Evolutionary conservation across 495 filamentous ascomycete genomes (phyloP).

Genomic region (Delitschia confertaspora): DNA sequence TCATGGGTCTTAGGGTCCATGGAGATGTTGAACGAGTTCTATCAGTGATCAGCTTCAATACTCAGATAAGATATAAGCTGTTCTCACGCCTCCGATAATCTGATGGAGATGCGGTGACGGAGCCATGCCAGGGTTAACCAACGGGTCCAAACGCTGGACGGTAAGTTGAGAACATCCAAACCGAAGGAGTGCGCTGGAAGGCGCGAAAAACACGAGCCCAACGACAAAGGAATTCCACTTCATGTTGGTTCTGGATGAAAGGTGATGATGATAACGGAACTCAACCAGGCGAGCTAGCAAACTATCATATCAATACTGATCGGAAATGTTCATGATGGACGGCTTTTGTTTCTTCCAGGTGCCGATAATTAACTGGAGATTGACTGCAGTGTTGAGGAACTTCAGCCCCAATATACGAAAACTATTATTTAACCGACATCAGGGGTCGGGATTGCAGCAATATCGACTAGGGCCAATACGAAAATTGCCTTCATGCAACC

Average conservation of each 20-base stretch:
- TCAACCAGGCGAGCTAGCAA: too few relatives aligned
- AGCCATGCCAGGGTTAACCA: constrained; percentile 24
- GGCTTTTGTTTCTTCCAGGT: too few relatives aligned
- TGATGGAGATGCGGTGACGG: constrained; percentile 29
- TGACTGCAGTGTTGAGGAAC: too few relatives aligned
- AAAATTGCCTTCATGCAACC: constrained; percentile 1
- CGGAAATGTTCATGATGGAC: too few relatives aligned
- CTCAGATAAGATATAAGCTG: constrained; percentile 20
- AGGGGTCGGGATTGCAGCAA: too few relatives aligned
- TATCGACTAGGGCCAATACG: constrained; percentile 7
- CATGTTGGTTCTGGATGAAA: constrained; percentile 8
- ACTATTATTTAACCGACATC: too few relatives aligned
- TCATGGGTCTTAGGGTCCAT: constrained; percentile 25
- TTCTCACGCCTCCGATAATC: constrained; percentile 26
- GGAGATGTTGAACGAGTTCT: constrained; percentile 27
- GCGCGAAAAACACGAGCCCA: constrained; percentile 12
- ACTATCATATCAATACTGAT: too few relatives aligned
- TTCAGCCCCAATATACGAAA: too few relatives aligned
- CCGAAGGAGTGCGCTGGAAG: constrained; percentile 30
- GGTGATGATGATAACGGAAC: too few relatives aligned
- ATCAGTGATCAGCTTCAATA: not conserved
- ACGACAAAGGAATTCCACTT: constrained; percentile 15
- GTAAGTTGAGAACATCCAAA: constrained; percentile 41
- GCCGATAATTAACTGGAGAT: too few relatives aligned
- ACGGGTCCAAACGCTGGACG: constrained; percentile 41